phyloP scores from a whole-genome alignment of 129 eudicot species.

The Helianthus annuus region DNA sequence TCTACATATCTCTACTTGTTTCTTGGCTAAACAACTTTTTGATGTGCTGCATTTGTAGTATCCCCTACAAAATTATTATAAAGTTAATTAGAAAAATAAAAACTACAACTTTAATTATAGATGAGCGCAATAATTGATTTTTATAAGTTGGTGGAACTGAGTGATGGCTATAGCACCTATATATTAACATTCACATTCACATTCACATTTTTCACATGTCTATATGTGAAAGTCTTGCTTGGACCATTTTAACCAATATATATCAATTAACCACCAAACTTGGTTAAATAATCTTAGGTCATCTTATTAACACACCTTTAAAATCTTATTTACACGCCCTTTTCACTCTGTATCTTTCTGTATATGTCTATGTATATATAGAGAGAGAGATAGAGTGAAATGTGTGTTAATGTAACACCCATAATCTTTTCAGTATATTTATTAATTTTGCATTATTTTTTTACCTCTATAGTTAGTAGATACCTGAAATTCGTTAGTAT shows the following conservation, averaged over 20 bases:
- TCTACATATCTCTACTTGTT: conserved; percentile 89
- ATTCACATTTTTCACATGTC: neutral
- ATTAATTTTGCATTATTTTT: too few relatives aligned
- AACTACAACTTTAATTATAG: neutral
- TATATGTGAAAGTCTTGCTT: too few relatives aligned
- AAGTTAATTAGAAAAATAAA: neutral
- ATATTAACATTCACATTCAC: neutral
- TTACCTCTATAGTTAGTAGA: neutral
- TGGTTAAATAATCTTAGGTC: too few relatives aligned
- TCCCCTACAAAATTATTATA: conserved; percentile 53
- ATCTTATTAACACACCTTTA: too few relatives aligned
- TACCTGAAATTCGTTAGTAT: neutral
- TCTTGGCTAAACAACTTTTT: conserved; percentile 83
- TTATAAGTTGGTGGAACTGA: conserved; percentile 18
- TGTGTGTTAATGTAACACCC: too few relatives aligned
- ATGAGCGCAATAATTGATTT: conserved; percentile 24
- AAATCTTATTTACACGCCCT: too few relatives aligned
- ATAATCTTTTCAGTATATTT: neutral
- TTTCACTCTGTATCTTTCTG: too few relatives aligned
- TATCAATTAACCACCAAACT: too few relatives aligned
- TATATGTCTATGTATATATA: too few relatives aligned
- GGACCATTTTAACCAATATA: too few relatives aligned
- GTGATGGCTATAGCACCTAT: conserved; percentile 32
- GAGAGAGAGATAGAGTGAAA: too few relatives aligned
- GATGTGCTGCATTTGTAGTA: conserved; percentile 95